Evolutionary conservation across 1,284 basidiomycete species (phyloP).

Genomic region (Inonotus obliquus): DNA sequence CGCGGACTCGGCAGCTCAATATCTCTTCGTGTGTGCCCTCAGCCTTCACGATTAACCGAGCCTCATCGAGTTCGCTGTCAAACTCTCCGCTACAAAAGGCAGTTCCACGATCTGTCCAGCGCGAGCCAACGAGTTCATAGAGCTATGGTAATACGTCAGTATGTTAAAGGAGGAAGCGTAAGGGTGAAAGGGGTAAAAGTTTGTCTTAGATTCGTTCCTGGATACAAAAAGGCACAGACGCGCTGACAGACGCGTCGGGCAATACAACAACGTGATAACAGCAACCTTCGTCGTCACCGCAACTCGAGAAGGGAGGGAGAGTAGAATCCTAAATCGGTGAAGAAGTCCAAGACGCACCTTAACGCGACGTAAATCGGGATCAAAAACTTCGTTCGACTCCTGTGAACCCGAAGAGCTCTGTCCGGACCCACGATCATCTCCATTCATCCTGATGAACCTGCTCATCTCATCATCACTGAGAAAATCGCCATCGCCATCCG

Average conservation of each 20-base stretch:
- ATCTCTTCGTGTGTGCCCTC: conserved; percentile 71
- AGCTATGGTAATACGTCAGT: conserved; percentile 50
- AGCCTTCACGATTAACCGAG: conserved; percentile 79
- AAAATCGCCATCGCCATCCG: conserved; percentile 1
- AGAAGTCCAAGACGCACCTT: conserved; percentile 22
- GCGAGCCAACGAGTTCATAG: conserved; percentile 84
- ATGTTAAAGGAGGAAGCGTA: background rate
- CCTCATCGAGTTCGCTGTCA: conserved; percentile 72
- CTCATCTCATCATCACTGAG: background rate
- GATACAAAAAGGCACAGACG: background rate
- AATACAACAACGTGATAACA: background rate
- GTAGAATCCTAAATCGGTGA: background rate
- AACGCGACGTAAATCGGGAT: conserved; percentile 28
- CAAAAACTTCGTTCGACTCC: conserved; percentile 23
- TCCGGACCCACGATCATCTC: conserved; percentile 4
- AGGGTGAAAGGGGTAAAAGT: conserved; percentile 1
- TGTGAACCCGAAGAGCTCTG: conserved; percentile 10
- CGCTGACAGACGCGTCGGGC: background rate
- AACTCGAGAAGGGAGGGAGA: background rate
- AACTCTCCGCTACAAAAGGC: conserved; percentile 90
- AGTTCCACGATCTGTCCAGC: conserved; percentile 92
- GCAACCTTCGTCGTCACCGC: background rate
- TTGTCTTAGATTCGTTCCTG: background rate
- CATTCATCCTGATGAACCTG: conserved; percentile 10
- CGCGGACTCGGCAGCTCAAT: conserved; percentile 69